Conservation (phyloP, 2,329 filamentous ascomycete species). For the Cryphonectria japonica region DNA sequence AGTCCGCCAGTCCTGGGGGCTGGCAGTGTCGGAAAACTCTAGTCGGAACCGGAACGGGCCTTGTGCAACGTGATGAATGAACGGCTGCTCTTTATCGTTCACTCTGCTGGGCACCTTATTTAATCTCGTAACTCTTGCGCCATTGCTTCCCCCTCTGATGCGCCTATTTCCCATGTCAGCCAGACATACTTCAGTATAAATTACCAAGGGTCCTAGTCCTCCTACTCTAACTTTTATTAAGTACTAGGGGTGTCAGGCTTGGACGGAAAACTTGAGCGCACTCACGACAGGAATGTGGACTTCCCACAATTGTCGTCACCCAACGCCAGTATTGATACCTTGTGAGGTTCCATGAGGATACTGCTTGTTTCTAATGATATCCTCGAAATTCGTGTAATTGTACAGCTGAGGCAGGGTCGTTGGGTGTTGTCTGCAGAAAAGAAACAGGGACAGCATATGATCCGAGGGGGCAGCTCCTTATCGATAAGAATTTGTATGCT, state of each 20-base stretch:
- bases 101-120: slow-evolving; percentile 49
- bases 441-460: background rate
- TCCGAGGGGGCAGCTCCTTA: slow-evolving; percentile 16
- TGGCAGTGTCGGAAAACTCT: slow-evolving; percentile 63
- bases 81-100: slow-evolving; percentile 63
- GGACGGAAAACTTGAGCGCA: slow-evolving; percentile 29
- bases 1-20: slow-evolving; percentile 62
- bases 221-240: no score
- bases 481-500: slow-evolving; percentile 30
- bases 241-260: slow-evolving; percentile 17
- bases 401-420: background rate
- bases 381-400: background rate
- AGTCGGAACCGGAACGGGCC: slow-evolving; percentile 54
- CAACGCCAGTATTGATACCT: slow-evolving; percentile 59
- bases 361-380: slow-evolving; percentile 25
- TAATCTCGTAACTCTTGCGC: slow-evolving; percentile 38
- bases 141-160: slow-evolving; percentile 50
- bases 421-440: background rate
- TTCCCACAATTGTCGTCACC: slow-evolving; percentile 64
- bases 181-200: slow-evolving; percentile 11
- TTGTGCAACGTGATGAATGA: slow-evolving; percentile 58
- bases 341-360: slow-evolving; percentile 49
- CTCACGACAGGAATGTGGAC: slow-evolving; percentile 65
- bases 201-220: no score
- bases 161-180: slow-evolving; percentile 44